Percentiles rank a stretch among this genome's conserved stretches.
Conservation (phyloP, 441 rosid genomes). For the Sinapis alba region DNA sequence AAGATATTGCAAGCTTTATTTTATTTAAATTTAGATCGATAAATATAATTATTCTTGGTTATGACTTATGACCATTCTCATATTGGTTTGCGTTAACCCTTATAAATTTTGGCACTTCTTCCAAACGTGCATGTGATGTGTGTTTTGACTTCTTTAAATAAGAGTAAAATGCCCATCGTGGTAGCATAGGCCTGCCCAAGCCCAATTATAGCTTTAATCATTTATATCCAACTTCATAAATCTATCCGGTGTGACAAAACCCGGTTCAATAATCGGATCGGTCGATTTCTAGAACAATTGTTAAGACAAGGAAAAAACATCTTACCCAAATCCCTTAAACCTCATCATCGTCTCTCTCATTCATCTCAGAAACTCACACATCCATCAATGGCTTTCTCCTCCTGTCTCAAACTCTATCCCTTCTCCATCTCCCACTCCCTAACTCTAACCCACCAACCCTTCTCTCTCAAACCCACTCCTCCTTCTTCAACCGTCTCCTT, state of each 20-base stretch:
- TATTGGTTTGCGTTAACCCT: neutral
- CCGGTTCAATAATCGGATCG: neutral
- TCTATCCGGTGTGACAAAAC: neutral
- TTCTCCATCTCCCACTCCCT: conserved; percentile 44
- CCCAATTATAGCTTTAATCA: neutral
- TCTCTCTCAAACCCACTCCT: conserved; percentile 40
- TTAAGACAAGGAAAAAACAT: neutral
- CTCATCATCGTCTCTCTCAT: conserved; percentile 5
- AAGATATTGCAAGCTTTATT: neutral
- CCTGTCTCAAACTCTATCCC: conserved; percentile 56
- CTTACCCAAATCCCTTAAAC: conserved; percentile 27
- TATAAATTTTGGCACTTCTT: neutral
- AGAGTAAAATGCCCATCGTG: neutral
- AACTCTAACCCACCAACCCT: conserved; percentile 30
- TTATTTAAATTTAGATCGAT: neutral
- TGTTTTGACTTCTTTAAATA: neutral
- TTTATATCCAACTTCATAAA: too few relatives aligned
- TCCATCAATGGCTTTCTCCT: conserved; percentile 52
- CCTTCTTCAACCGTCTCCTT: conserved; percentile 42
- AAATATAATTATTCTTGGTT: neutral
- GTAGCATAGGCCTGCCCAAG: neutral
- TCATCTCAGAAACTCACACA: neutral
- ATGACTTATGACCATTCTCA: neutral
- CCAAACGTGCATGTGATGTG: too few relatives aligned
- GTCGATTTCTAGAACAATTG: neutral